phyloP scores from a whole-genome alignment of 2,329 filamentous ascomycete species.

The Trichoderma asperellum region DNA sequence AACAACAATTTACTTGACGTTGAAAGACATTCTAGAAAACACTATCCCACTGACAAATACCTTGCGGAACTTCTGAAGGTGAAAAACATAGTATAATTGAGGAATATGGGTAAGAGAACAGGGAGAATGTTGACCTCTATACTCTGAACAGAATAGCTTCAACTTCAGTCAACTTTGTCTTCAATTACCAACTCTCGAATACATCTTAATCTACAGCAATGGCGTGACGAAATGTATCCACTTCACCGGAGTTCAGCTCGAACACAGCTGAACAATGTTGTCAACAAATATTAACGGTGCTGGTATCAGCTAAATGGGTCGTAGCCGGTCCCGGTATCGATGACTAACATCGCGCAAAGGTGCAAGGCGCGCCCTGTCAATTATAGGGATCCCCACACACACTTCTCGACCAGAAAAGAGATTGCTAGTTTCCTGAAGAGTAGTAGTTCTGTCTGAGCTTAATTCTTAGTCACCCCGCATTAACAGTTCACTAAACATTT shows the following conservation, averaged over 20 bases:
- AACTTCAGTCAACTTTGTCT: neutral
- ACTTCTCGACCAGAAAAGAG: neutral
- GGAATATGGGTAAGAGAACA: too few relatives aligned
- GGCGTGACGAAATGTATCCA: neutral
- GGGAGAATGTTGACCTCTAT: neutral
- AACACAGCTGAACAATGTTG: neutral
- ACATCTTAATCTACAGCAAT: neutral
- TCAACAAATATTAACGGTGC: neutral
- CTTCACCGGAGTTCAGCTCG: neutral
- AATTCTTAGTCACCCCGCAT: neutral
- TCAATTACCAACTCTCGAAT: neutral
- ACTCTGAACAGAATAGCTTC: neutral
- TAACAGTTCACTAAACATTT: neutral
- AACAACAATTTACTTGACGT: neutral
- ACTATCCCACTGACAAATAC: too few relatives aligned
- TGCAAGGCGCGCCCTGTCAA: neutral
- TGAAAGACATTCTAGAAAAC: too few relatives aligned
- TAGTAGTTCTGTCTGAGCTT: neutral
- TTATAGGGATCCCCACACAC: neutral
- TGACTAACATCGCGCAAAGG: neutral
- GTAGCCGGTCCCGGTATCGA: neutral
- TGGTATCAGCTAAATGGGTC: neutral
- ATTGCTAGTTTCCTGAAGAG: neutral
- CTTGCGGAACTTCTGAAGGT: too few relatives aligned
- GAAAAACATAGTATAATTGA: too few relatives aligned